phyloP scores from a whole-genome alignment of 768 basidiomycete genomes.

The Kwoniella mangroviensis region DNA sequence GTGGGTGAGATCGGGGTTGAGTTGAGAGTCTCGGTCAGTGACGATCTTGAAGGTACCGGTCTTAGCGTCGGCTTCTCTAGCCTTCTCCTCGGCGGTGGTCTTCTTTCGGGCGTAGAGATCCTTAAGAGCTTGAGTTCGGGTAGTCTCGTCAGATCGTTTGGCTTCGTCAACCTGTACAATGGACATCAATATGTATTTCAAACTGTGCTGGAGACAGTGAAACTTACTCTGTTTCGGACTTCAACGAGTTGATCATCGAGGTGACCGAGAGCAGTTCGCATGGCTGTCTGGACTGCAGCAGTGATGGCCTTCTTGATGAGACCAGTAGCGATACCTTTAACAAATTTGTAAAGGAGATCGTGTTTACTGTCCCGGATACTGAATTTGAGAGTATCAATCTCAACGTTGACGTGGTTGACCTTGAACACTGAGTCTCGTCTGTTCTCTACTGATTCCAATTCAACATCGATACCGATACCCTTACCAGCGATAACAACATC shows the following conservation, averaged over 20 bases:
- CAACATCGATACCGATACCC: slow-evolving; percentile 69
- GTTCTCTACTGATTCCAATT: slow-evolving; percentile 58
- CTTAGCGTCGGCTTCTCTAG: slow-evolving; percentile 57
- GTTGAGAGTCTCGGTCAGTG: slow-evolving; percentile 65
- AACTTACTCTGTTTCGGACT: slow-evolving; percentile 64
- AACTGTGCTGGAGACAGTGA: no score
- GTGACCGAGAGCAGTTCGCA: slow-evolving; percentile 81
- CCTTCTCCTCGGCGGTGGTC: slow-evolving; percentile 60
- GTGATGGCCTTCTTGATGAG: slow-evolving; percentile 70
- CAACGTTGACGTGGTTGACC: slow-evolving; percentile 67
- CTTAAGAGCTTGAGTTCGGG: slow-evolving; percentile 49
- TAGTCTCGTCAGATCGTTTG: slow-evolving; percentile 58
- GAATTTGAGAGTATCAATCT: slow-evolving; percentile 86
- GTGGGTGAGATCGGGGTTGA: slow-evolving; percentile 69
- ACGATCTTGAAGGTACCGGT: slow-evolving; percentile 77
- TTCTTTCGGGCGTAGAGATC: slow-evolving; percentile 58
- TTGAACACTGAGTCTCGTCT: slow-evolving; percentile 57
- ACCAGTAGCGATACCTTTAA: slow-evolving; percentile 76
- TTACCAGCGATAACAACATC: slow-evolving; percentile 71
- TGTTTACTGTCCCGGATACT: slow-evolving; percentile 70
- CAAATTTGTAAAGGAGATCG: slow-evolving; percentile 62
- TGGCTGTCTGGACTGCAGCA: slow-evolving; percentile 68
- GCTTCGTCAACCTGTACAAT: slow-evolving; percentile 64
- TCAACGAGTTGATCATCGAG: slow-evolving; percentile 84
- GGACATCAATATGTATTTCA: no score